Conservation (phyloP, 257 asterid genomes). For the Forsythia viridissima region DNA sequence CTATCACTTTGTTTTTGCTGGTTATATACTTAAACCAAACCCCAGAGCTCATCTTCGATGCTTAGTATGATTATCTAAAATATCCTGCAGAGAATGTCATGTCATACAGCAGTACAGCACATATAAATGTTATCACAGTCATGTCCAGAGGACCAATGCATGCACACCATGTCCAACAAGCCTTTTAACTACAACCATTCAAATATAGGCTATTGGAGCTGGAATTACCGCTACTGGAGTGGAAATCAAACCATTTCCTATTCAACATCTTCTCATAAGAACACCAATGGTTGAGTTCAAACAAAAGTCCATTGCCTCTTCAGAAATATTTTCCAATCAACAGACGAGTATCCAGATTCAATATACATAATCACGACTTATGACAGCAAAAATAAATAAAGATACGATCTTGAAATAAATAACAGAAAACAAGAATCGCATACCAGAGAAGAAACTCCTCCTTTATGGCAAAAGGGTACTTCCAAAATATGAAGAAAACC, state of each 20-base stretch:
- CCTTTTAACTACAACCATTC: not conserved
- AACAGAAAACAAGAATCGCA: conserved; percentile 32
- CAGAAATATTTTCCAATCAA: conserved; percentile 1
- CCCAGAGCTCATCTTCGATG: conserved; percentile 62
- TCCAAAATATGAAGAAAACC: conserved; percentile 27
- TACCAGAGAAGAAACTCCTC: conserved; percentile 34
- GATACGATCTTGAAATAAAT: conserved; percentile 23
- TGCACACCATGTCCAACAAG: not conserved
- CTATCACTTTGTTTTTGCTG: conserved; percentile 59
- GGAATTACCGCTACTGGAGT: not conserved
- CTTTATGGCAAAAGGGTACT: conserved; percentile 31
- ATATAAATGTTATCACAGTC: conserved; percentile 1
- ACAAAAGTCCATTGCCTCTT: not conserved
- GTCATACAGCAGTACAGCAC: conserved; percentile 17
- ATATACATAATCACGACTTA: conserved; percentile 4
- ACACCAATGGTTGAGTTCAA: too few relatives aligned
- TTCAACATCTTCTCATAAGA: too few relatives aligned
- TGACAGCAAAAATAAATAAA: conserved; percentile 21
- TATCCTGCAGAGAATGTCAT: conserved; percentile 31
- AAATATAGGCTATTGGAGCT: not conserved
- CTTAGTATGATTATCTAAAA: conserved; percentile 27
- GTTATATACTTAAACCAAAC: conserved; percentile 78
- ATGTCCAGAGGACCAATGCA: not conserved
- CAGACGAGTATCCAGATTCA: not conserved
- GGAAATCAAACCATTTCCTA: not conserved